Evolutionary conservation across 2,329 filamentous ascomycete genomes (phyloP), one percentile per base, ranked within the genome.

Genomic region (Pseudocercospora cruenta): DNA sequence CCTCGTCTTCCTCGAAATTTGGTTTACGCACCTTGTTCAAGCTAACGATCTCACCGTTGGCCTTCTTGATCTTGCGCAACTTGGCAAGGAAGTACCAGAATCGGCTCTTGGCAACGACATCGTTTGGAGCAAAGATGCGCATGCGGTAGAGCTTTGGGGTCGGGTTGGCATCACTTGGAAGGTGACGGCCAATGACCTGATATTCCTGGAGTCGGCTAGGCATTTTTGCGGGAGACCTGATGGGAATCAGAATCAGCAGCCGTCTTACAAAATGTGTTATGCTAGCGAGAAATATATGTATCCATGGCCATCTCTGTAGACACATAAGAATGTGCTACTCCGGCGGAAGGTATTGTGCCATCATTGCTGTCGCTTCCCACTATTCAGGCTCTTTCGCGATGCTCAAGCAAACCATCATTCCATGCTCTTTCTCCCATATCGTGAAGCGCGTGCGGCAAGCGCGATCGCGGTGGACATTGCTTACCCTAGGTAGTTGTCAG

Each of bases 41-140:
- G 84, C 88, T 91, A 82, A 99, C 93, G 81, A 99, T 97, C 91
- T 99, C 95, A 84, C 95, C 95, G 82, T 96, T 98, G 82, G 94
- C 91, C 93, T 99, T 99, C 94, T 99, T 99, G 88, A 99, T 93
- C 91, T 99, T 99, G 83, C 92, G 91, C 80, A 99, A 89, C 88
- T 96, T 96, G 85, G 93, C 93, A 84, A 99, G 87, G 90, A 99
- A 99, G 90, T 99, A 99, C 96, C 96, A 99, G 91, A 97, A 99
- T 81, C 95, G 92, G 82, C 94, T 97, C 91, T 99, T 99, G 82
- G 96, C 95, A 80, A 99, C 94, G 77, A 97, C 95, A 79, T 90
- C 88, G 87, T 99, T 99, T 78, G 93, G 92, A 76, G 95, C 95
- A 84, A 99, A 99, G 85, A 99, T 97, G 84, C 94, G 94, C 95